Percentiles rank a stretch among this genome's conserved stretches.
Conservation (phyloP, 202 grass and related monocot genomes). For the Cymbopogon flexuosus region DNA sequence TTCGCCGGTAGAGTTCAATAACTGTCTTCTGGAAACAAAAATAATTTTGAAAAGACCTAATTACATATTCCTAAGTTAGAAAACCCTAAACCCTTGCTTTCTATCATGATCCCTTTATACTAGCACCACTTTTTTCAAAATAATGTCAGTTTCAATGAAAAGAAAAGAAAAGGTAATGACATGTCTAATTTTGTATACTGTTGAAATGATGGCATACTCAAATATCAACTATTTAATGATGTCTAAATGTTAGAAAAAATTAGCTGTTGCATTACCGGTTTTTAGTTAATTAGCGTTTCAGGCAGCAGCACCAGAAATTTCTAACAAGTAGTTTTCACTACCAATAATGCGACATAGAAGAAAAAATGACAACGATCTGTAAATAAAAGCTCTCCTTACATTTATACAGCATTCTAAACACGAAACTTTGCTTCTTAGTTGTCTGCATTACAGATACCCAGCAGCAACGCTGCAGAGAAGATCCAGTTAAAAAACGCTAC, state of each 20-base stretch:
- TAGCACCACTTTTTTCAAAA: too few relatives aligned
- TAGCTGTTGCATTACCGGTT: not conserved
- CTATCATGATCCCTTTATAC: too few relatives aligned
- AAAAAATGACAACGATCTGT: not conserved
- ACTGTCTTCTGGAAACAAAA: not conserved
- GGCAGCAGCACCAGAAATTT: not conserved
- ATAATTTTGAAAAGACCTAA: not conserved
- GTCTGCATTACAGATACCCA: not conserved
- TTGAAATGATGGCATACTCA: slow-evolving; percentile 4
- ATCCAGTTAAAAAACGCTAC: not conserved
- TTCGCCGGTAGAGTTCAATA: not conserved
- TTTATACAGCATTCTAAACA: not conserved
- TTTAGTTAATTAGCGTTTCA: slow-evolving; percentile 11
- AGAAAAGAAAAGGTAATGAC: not conserved
- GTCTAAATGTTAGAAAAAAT: not conserved
- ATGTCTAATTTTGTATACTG: not conserved
- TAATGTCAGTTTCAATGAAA: too few relatives aligned
- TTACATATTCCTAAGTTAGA: not conserved
- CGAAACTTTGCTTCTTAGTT: not conserved
- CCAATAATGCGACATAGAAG: not conserved
- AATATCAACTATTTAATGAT: slow-evolving; percentile 1
- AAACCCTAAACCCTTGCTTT: too few relatives aligned
- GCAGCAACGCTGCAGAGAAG: not conserved
- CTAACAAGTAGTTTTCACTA: not conserved
- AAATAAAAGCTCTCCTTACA: not conserved